Evolutionary conservation across 345 rosid genomes (phyloP), one percentile per base, ranked within the genome.

Genomic region (Arabis alpina): DNA sequence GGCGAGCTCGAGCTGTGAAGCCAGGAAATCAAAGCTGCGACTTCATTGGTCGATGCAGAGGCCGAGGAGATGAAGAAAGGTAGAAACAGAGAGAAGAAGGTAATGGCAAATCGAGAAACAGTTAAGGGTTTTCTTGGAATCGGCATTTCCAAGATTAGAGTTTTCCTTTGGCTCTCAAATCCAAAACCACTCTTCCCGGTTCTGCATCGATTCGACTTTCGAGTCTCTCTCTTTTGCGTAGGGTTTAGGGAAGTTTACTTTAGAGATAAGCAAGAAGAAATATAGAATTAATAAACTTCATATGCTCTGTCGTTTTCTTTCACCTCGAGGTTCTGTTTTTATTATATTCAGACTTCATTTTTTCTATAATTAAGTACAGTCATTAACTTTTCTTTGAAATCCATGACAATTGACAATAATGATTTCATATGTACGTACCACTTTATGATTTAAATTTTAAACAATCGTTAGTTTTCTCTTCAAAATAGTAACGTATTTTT

Each of bases 311-410:
- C 70, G 77, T 68, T 79, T 43, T 72, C 52, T 73, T 72, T 73
- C 54, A 59, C 90, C 90, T 84, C 92, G 97, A 80, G 92, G 87
- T 85, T 85, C 90, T 79, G 87, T 82, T 73, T 40, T 63, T 76
- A 65, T 61, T 77, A 65, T 72, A 61, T 63, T 43, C 14, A 56
- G 37, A 16, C 3, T 56, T 56, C 11, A 16, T 36, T 66, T 58
- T 50, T 61, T 30, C 44, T 24, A 10, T 61, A 65, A 37, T 64
- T 56, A 60, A 69, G 69, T 63, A 68, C 25, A 37, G 61, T 66
- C 48, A 61, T 66, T 64, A 71, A 76, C 61, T 65, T 70, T 69
- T 72, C 47, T 66, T 71, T 40, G 32, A 14, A 48, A 37, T 68
- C 13, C 42, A 58, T 57, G 55, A 58, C 40, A 73, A 73, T 39